Conservation (phyloP, 2,329 filamentous ascomycete species). For the Exophiala calicioides region DNA sequence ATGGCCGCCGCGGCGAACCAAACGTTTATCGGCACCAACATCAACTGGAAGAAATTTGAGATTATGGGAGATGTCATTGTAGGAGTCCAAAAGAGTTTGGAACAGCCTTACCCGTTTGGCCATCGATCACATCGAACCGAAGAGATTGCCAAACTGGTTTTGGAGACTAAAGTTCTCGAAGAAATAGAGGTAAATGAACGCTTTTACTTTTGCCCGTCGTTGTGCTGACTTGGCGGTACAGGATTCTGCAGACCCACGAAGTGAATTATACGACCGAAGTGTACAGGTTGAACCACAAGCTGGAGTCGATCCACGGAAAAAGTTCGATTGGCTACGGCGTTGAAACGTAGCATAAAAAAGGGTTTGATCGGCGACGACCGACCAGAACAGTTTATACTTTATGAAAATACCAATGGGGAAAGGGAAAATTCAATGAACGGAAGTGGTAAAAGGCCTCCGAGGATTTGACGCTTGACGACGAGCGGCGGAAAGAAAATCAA, state of each 20-base stretch:
- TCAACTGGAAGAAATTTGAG: slow-evolving; percentile 99
- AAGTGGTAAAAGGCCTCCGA: too few relatives aligned
- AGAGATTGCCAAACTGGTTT: slow-evolving; percentile 69
- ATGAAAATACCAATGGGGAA: background rate
- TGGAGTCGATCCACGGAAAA: slow-evolving; percentile 42
- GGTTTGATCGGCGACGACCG: too few relatives aligned
- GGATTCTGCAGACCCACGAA: slow-evolving; percentile 43
- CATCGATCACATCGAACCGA: slow-evolving; percentile 57
- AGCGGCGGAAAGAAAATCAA: too few relatives aligned
- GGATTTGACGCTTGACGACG: too few relatives aligned
- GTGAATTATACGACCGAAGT: slow-evolving; percentile 58
- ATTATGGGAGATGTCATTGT: slow-evolving; percentile 90
- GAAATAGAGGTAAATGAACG: slow-evolving; percentile 80
- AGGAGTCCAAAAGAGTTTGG: slow-evolving; percentile 88
- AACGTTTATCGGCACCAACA: slow-evolving; percentile 77
- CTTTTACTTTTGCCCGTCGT: background rate
- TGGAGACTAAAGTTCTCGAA: slow-evolving; percentile 77
- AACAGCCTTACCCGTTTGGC: slow-evolving; percentile 72
- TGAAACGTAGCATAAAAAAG: too few relatives aligned
- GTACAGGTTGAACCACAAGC: slow-evolving; percentile 53
- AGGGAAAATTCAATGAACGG: too few relatives aligned
- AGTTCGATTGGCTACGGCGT: slow-evolving; percentile 46
- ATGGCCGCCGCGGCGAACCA: slow-evolving; percentile 89
- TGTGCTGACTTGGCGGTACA: slow-evolving; percentile 34
- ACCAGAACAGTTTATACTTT: background rate